Evolutionary conservation across 306 rosid genomes (phyloP).

Genomic region (Phaseolus lunatus): DNA sequence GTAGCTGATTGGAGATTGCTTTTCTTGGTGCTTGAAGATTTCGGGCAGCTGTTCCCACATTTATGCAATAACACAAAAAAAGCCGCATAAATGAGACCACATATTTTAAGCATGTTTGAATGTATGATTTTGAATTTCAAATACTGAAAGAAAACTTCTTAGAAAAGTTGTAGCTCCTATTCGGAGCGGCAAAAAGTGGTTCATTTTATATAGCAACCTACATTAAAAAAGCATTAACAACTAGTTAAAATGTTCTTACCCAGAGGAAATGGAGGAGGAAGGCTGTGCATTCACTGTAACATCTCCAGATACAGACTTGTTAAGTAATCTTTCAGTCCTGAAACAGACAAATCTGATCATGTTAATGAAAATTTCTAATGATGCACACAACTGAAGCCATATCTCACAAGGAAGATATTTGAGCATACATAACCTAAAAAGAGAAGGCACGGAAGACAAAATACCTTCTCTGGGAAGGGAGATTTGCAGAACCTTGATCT

Average conservation of each 20-base stretch:
- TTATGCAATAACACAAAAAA: background rate
- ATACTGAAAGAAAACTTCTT: conserved; percentile 1
- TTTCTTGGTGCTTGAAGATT: conserved; percentile 55
- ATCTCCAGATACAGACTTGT: conserved; percentile 50
- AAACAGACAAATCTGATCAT: conserved; percentile 16
- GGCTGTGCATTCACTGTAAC: conserved; percentile 46
- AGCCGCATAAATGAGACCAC: background rate
- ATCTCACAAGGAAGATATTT: conserved; percentile 30
- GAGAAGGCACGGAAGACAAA: conserved; percentile 30
- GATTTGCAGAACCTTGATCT: conserved; percentile 56
- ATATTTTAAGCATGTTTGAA: conserved; percentile 10
- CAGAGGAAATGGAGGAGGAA: conserved; percentile 43
- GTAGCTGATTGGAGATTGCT: conserved; percentile 55
- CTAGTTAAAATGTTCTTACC: conserved; percentile 49
- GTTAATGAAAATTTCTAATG: conserved; percentile 37
- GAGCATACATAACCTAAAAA: background rate
- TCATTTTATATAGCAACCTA: conserved; percentile 11
- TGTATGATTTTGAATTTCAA: conserved; percentile 11
- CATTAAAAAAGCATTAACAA: conserved; percentile 19
- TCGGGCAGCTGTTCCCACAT: conserved; percentile 58
- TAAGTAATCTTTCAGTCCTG: conserved; percentile 54
- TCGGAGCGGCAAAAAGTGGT: conserved; percentile 14
- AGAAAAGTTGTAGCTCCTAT: conserved; percentile 27
- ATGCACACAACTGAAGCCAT: conserved; percentile 23
- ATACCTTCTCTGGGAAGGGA: conserved; percentile 66